phyloP scores from a whole-genome alignment of 2,329 filamentous ascomycete genomes.

The Truncatella angustata region DNA sequence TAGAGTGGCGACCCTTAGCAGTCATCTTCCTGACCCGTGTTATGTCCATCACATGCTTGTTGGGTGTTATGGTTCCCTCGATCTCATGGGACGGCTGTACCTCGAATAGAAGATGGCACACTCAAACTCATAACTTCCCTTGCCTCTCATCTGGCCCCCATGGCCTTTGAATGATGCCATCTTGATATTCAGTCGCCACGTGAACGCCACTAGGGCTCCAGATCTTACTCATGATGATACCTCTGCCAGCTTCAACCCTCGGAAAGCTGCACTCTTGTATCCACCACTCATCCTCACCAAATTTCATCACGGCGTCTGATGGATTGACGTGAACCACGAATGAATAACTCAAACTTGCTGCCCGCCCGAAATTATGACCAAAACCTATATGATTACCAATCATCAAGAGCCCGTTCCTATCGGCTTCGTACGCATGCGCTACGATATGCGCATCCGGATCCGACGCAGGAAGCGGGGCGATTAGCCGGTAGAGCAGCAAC shows the following conservation, averaged over 20 bases:
- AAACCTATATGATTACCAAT: conserved; percentile 47
- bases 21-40: too few species aligned
- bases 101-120: too few species aligned
- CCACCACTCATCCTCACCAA: conserved; percentile 47
- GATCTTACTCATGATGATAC: conserved; percentile 46
- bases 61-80: too few species aligned
- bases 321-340: conserved; percentile 53
- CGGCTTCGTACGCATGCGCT: conserved; percentile 49
- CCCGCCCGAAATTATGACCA: conserved; percentile 38
- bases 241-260: conserved; percentile 43
- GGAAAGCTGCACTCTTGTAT: conserved; percentile 51
- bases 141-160: conserved; percentile 18
- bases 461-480: conserved; percentile 38
- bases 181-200: conserved; percentile 54
- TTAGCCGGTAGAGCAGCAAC: conserved; percentile 47
- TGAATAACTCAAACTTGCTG: conserved; percentile 48
- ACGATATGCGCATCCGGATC: conserved; percentile 45
- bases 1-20: too few species aligned
- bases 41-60: too few species aligned
- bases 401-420: conserved; percentile 55
- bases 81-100: too few species aligned
- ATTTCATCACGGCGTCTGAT: conserved; percentile 44
- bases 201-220: conserved; percentile 54
- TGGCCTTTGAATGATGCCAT: conserved; percentile 41
- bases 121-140: conserved; percentile 26